Base-by-base conservation (phyloP, 2,329 filamentous ascomycete species). In the Chlorencoelia australis region DNA sequence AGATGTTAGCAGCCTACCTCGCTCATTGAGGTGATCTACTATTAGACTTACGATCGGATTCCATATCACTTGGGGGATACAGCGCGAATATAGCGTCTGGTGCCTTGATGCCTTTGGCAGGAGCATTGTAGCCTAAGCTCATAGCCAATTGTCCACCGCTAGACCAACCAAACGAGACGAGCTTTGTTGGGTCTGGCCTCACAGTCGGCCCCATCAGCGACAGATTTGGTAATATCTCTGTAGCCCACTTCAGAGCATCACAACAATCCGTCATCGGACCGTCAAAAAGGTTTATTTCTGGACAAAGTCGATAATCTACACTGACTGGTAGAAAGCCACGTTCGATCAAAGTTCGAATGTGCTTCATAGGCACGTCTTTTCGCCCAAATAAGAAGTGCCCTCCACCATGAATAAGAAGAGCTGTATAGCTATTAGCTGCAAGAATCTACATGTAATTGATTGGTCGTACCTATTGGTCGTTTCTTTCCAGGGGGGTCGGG, bases 281-380 rank as follows among this genome's bases (percentile, higher is more conserved):
- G 2, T 67, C 59, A 3, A 57, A 31, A 11, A 73, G 45, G 14
- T 51, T 62, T 3, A 61, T 54, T 28, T 71, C 65, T 0, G 68
- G 69, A 38, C 67, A 71, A 1, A 73, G 58, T 0, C 67, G 53
- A 41, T 71, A 68, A 45, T 72, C 68, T 0, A 71, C 35, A 41
- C 62, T 67, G 8, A 73, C 49, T 0, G 68, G 65, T 2, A 71
- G 47, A 26, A 71, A 56, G 0, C 64, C 62, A 4, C 48, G 31
- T 11, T 7, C 27, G 10, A 36, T 33, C 4, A 40, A 18, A 6
- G 30, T 5, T 9, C n/a, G 9, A 18, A 22, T 40, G 18, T 40
- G 38, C 31, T 35, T 46, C 42, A 32, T 37, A 31, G 4, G 56
- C 54, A 49, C 14, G n/a, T 29, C 40, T 25, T 39, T 42, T n/a